A percentile compares a stretch with the other conserved stretches of the same genome.
Conservation (phyloP, 192 early-diverging fungal species). For the Coemansia sp. region DNA sequence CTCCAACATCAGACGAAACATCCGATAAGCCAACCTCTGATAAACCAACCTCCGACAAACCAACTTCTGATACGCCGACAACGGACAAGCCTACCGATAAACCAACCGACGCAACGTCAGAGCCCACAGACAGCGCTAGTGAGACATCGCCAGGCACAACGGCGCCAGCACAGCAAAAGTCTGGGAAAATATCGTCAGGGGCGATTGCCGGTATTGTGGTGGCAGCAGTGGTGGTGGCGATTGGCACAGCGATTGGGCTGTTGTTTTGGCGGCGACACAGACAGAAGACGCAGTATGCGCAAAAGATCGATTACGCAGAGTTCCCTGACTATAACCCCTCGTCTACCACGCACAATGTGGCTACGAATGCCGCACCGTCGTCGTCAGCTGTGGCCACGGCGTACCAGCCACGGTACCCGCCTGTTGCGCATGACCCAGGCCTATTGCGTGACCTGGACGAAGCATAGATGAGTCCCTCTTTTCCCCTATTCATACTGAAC, state of each 20-base stretch:
- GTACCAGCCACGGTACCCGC: constrained; percentile 7
- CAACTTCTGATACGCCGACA: not conserved
- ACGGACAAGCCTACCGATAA: not conserved
- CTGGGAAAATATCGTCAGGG: constrained; percentile 18
- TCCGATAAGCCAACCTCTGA: not conserved
- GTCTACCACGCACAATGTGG: not conserved
- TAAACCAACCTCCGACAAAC: not conserved
- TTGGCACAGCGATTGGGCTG: constrained; percentile 12
- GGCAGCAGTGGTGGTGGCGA: constrained; percentile 19
- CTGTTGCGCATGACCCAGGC: not conserved
- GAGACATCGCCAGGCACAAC: not conserved
- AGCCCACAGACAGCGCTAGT: not conserved
- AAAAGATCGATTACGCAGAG: constrained; percentile 43
- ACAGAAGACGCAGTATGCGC: constrained; percentile 38
- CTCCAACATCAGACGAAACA: not conserved
- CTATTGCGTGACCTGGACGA: constrained; percentile 1
- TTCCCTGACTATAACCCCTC: constrained; percentile 50
- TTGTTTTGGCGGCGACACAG: constrained; percentile 51
- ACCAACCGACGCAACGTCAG: not conserved
- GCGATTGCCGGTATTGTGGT: constrained; percentile 45
- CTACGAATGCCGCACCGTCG: not conserved
- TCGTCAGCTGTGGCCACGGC: constrained; percentile 1
- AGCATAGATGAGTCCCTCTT: not conserved
- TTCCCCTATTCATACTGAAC: not conserved
- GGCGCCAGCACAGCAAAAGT: not conserved